Evolutionary conservation across 345 rosid species (phyloP), one percentile per base, ranked within the genome.

Genomic region (Clausena lansium): DNA sequence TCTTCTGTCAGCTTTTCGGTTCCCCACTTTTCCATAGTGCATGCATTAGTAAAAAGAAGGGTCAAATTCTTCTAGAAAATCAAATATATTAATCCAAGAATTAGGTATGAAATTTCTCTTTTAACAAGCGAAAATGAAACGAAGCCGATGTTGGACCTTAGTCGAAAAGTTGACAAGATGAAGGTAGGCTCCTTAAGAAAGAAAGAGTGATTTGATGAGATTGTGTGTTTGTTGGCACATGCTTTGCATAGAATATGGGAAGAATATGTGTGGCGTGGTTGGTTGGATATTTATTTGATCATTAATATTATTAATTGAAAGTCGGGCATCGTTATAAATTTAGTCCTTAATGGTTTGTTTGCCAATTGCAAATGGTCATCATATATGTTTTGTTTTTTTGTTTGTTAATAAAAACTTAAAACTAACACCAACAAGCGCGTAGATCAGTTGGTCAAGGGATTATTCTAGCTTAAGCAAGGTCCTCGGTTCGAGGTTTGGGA

Each of bases 221-320:
- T 65, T 70, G 59, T 74, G 81, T 71, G 80, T 65, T 67, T 72
- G 78, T 61, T 76, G 52, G 72, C 82, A 76, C 82, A 76, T 79
- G 82, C 76, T 9, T 38, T 79, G 82, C 72, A 72, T 22, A 71
- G 41, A 75, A 59, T 32, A 62, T 62, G 28, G 52, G 72, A 19
- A 77, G 72, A 74, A 71, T 68, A 47, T 33, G 60, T 41, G 32
- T 5, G 7, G 72, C 50, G 15, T 10, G 15, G 50, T 41, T 33
- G 38, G 73, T 45, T 69, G 22, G 67, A 54, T 33, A 39, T 55
- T 19, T 15, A 32, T 32, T 64, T 63, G 13, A 32, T 33, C 41
- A 32, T 30, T 63, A 30, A 30, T 27, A 27, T 60, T 60, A 47
- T 47, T 47, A 47, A 50, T 14, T 50, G 35, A 38, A 41, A 74